Evolutionary conservation across 176 grass and related monocot species (phyloP).

Genomic region (Aegilops tauschii): DNA sequence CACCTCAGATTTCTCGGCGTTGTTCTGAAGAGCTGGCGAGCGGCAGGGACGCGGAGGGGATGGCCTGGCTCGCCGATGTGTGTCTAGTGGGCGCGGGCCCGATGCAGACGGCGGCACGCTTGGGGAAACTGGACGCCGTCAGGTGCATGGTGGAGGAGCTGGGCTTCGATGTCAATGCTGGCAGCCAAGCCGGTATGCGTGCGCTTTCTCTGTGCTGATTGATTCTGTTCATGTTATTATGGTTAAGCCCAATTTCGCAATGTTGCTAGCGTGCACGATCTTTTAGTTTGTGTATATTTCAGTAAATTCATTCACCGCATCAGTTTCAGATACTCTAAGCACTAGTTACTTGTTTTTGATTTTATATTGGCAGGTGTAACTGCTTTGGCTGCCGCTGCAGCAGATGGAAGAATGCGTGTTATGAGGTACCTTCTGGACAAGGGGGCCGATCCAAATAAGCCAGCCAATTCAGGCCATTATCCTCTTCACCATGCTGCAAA

Average conservation of each 20-base stretch:
- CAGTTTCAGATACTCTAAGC: too few relatives aligned
- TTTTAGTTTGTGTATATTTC: neutral
- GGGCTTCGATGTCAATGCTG: constrained; percentile 11
- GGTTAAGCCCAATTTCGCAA: neutral
- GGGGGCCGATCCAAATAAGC: constrained; percentile 7
- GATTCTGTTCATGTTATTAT: too few relatives aligned
- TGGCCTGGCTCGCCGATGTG: neutral
- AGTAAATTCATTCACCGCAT: neutral
- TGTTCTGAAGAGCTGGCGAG: constrained; percentile 16
- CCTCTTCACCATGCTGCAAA: constrained; percentile 27
- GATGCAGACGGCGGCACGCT: constrained; percentile 17
- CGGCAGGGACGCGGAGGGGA: constrained; percentile 14
- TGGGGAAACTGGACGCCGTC: constrained; percentile 8
- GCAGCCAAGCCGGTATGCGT: neutral
- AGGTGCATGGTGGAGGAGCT: constrained; percentile 28
- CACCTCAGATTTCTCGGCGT: neutral
- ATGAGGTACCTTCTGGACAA: constrained; percentile 26
- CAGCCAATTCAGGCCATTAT: neutral
- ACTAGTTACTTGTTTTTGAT: neutral
- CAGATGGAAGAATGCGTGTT: constrained; percentile 8
- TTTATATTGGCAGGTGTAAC: constrained; percentile 29
- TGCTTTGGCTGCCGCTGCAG: constrained; percentile 23
- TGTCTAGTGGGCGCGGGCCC: neutral
- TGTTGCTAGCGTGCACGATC: neutral
- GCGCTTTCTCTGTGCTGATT: neutral